Evolutionary conservation across 768 basidiomycete genomes (phyloP).

Genomic region (Cystofilobasidium ferigula): DNA sequence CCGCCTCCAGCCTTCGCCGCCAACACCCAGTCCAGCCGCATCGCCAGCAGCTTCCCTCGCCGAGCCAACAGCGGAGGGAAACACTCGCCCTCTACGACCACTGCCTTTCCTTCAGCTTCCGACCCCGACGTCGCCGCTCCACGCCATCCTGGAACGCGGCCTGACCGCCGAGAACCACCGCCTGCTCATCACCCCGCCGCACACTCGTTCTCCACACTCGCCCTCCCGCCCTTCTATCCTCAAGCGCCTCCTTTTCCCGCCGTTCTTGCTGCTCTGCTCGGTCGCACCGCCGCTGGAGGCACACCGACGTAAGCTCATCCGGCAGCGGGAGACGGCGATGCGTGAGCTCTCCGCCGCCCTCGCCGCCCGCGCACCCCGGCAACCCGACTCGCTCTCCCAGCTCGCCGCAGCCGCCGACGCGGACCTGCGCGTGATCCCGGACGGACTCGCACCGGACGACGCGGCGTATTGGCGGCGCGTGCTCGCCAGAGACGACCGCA

Average conservation of each 20-base stretch:
- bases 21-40: neutral
- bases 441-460: neutral
- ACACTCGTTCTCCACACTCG: neutral
- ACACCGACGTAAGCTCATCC: neutral
- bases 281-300: slow-evolving; percentile 9
- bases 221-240: neutral
- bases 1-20: neutral
- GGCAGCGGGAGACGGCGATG: slow-evolving; percentile 11
- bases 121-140: neutral
- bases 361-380: neutral
- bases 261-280: slow-evolving; percentile 10
- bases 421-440: neutral
- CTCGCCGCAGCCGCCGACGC: neutral
- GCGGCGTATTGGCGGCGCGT: slow-evolving; percentile 8
- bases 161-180: slow-evolving; percentile 1
- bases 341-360: neutral
- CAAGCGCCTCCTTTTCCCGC: slow-evolving; percentile 4
- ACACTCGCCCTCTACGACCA: neutral
- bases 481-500: slow-evolving; percentile 19
- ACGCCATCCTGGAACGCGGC: neutral
- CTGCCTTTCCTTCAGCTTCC: slow-evolving; percentile 13
- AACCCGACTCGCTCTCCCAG: neutral
- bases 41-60: neutral
- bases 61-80: neutral
- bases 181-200: neutral